These are phyloP conservation scores for Coffea canephora DNA, from an alignment of 257 asterid species.

Conservation along the genomic window DNA sequence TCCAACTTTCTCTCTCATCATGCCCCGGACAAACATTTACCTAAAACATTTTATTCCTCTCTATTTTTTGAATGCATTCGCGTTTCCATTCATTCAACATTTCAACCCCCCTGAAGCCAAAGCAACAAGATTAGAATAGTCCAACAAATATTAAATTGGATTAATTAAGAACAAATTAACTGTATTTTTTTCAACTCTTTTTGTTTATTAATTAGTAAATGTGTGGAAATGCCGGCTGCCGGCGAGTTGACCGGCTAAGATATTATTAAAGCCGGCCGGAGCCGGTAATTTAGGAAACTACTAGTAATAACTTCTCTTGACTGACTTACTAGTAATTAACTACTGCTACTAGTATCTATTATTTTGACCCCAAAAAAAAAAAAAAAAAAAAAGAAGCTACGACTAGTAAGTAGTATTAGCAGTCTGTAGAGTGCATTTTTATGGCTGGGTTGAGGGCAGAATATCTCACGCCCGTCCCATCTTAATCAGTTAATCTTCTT, in stretches of 20 bases:
- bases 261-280: not conserved
- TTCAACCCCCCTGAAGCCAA: not conserved
- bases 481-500: not conserved
- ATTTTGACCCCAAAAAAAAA: too few species aligned
- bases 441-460: not conserved
- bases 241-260: slow-evolving; percentile 1
- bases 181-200: not conserved
- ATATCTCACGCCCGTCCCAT: not conserved
- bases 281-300: not conserved
- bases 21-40: slow-evolving; percentile 11
- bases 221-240: not conserved
- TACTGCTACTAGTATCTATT: not conserved
- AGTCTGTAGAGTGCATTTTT: too few species aligned
- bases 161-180: not conserved
- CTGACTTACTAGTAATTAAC: not conserved
- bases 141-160: not conserved
- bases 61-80: not conserved
- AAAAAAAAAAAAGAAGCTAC: too few species aligned
- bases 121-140: not conserved
- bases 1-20: slow-evolving; percentile 27
- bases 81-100: not conserved
- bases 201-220: not conserved
- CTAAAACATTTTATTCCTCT: not conserved
- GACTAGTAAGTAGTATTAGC: too few species aligned
- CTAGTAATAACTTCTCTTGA: too few species aligned